Conservation (phyloP, 768 basidiomycete species). For the Lepiota subincarnata region DNA sequence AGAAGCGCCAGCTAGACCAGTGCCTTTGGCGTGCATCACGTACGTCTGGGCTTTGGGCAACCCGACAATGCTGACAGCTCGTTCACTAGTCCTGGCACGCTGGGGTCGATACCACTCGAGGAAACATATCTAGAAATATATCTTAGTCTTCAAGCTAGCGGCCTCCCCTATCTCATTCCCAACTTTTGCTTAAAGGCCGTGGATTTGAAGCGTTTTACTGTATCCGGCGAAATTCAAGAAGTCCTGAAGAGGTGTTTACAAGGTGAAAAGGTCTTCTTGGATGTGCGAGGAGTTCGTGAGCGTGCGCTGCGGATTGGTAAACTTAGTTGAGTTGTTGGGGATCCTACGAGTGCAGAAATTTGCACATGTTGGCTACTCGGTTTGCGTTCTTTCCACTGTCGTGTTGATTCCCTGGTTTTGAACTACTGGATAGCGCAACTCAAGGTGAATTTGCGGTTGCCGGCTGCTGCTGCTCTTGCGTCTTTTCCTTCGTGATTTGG, state of each 20-base stretch:
- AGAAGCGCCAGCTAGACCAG: conserved; percentile 51
- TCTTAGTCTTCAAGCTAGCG: conserved; percentile 39
- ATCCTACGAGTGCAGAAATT: conserved; percentile 56
- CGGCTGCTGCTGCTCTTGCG: conserved; percentile 66
- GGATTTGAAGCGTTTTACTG: conserved; percentile 43
- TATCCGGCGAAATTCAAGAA: conserved; percentile 41
- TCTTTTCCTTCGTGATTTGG: conserved; percentile 52
- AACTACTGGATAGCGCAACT: conserved; percentile 60
- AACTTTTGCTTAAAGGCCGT: conserved; percentile 62
- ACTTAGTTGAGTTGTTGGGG: conserved; percentile 59
- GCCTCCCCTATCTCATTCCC: conserved; percentile 75
- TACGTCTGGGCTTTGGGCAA: conserved; percentile 20
- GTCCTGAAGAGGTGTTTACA: conserved; percentile 65
- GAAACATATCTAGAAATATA: too few species aligned
- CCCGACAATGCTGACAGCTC: background rate
- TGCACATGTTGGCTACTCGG: conserved; percentile 72
- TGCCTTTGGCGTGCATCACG: conserved; percentile 43
- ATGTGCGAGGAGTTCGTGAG: conserved; percentile 80
- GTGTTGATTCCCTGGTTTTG: background rate
- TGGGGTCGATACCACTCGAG: conserved; percentile 33
- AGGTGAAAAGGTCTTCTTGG: conserved; percentile 77
- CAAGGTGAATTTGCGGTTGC: conserved; percentile 88
- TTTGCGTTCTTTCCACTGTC: conserved; percentile 25
- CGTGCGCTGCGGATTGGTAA: conserved; percentile 74
- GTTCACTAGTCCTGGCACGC: conserved; percentile 20